A percentile compares a stretch with the other conserved stretches of the same genome.
These are phyloP conservation scores for Cucurbita pepo DNA, from an alignment of 306 rosid species.

Conservation along the genomic window DNA sequence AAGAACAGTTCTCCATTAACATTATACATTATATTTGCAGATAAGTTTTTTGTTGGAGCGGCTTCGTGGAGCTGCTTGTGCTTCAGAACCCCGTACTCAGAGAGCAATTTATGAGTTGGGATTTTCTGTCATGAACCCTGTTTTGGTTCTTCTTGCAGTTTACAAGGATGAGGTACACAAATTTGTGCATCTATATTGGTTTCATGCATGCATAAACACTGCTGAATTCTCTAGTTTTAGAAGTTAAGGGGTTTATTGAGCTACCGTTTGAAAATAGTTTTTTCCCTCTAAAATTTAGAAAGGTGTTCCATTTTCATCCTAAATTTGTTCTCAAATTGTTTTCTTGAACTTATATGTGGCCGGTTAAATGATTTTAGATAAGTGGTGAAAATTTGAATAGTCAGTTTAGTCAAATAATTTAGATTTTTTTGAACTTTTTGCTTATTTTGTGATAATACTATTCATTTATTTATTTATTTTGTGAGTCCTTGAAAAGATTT, in stretches of 20 bases:
- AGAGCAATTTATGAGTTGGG: slow-evolving; percentile 82
- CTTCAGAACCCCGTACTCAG: slow-evolving; percentile 85
- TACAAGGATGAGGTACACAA: slow-evolving; percentile 78
- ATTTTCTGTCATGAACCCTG: slow-evolving; percentile 59
- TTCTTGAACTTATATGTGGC: background rate
- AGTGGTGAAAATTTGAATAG: background rate
- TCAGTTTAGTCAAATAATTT: background rate
- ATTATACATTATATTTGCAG: slow-evolving; percentile 28
- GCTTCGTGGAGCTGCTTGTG: slow-evolving; percentile 82
- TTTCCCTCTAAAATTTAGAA: background rate
- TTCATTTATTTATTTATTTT: background rate
- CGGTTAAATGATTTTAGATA: background rate
- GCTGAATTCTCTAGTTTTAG: background rate
- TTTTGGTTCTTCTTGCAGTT: slow-evolving; percentile 59
- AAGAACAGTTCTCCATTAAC: slow-evolving; percentile 10
- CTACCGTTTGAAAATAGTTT: background rate
- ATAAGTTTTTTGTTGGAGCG: slow-evolving; percentile 92
- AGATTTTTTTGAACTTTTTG: background rate
- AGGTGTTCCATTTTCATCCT: background rate
- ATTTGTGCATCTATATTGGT: background rate
- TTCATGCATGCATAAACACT: background rate
- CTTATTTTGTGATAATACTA: background rate
- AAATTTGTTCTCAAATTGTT: background rate
- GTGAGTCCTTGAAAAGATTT: background rate
- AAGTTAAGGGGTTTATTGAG: background rate